These are phyloP conservation scores for Phalaenopsis hybrid DNA, from an alignment of 116 monocot species.

Conservation along the genomic window DNA sequence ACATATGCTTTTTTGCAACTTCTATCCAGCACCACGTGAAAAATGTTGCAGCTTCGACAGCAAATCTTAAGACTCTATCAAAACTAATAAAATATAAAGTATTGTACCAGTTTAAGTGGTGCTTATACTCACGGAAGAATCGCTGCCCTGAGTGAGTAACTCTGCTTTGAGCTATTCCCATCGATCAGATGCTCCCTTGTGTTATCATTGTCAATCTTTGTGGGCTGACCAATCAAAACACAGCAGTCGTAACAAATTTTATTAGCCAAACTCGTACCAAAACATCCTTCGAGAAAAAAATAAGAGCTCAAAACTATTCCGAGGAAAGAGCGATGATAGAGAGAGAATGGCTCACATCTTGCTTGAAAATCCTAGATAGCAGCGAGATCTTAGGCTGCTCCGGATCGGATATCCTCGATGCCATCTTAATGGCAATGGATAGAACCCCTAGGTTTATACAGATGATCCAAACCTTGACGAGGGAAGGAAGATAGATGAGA, in stretches of 20 bases:
- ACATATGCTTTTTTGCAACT: background rate
- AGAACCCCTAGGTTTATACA: background rate
- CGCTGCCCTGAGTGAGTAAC: conserved; percentile 35
- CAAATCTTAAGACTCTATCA: background rate
- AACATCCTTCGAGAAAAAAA: background rate
- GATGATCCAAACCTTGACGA: background rate
- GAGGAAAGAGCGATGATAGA: background rate
- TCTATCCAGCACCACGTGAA: background rate
- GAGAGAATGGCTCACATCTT: background rate
- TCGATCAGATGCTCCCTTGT: conserved; percentile 36
- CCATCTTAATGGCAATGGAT: background rate
- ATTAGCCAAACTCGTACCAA: background rate
- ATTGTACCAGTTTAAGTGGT: background rate
- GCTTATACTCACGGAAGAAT: conserved; percentile 50
- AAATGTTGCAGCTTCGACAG: background rate
- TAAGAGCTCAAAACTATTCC: background rate
- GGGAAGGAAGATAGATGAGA: background rate
- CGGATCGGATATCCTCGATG: conserved; percentile 5
- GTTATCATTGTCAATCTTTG: conserved; percentile 15
- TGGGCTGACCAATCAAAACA: background rate
- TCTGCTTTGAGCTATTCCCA: conserved; percentile 13
- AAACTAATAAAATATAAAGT: background rate
- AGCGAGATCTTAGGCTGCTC: background rate
- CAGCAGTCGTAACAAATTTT: background rate
- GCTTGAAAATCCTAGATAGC: conserved; percentile 5